Conservation (phyloP, 2,329 filamentous ascomycete genomes). For the Alternaria sp. region DNA sequence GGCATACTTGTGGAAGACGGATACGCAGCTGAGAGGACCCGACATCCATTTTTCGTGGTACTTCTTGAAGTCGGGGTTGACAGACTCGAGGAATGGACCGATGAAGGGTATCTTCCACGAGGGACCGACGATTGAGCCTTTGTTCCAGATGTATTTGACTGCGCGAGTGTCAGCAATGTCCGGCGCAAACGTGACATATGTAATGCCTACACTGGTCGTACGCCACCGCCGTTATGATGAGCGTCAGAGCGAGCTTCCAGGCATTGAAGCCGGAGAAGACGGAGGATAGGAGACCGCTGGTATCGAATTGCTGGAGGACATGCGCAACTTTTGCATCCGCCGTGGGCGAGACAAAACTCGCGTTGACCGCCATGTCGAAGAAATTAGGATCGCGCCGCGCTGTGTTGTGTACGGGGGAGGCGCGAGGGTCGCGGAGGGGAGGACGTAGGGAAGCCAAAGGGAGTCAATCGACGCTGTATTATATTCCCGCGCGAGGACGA, state of each 20-base stretch:
- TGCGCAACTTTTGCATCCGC: conserved; percentile 47
- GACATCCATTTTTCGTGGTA: conserved; percentile 94
- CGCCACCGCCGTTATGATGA: conserved; percentile 73
- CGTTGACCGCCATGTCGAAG: conserved; percentile 44
- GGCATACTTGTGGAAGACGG: conserved; percentile 94
- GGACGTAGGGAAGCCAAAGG: conserved; percentile 4
- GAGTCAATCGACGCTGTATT: conserved; percentile 10
- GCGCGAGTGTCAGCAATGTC: conserved; percentile 52
- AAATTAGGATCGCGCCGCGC: conserved; percentile 6
- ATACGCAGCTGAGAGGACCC: conserved; percentile 92
- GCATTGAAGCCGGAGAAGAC: conserved; percentile 39
- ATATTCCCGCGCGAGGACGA: conserved; percentile 9
- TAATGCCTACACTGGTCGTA: conserved; percentile 85
- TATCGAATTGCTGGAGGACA: conserved; percentile 37
- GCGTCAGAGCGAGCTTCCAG: conserved; percentile 58
- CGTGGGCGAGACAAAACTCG: conserved; percentile 49
- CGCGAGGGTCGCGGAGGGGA: conserved; percentile 13
- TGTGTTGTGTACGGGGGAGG: background rate
- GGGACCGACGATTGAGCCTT: conserved; percentile 56
- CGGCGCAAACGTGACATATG: background rate
- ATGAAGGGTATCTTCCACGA: conserved; percentile 62
- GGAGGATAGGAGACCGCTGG: conserved; percentile 39
- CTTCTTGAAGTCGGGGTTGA: conserved; percentile 88
- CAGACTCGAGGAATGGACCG: conserved; percentile 91
- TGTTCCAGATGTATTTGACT: conserved; percentile 57